phyloP scores from a whole-genome alignment of 768 basidiomycete species.

The Lactifluus echinatus region DNA sequence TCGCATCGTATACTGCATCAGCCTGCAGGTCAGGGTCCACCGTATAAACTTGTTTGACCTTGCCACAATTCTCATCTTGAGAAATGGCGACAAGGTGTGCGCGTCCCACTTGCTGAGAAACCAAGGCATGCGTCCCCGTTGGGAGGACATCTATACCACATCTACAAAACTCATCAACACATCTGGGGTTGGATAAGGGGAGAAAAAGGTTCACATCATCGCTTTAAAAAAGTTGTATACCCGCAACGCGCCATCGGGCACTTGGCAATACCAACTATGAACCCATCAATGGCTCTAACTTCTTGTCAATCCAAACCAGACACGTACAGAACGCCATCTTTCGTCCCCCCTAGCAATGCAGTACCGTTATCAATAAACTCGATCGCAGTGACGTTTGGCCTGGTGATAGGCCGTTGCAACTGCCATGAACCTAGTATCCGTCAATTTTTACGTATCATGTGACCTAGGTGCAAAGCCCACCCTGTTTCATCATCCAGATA shows the following conservation, averaged over 20 bases:
- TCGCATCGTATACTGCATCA: conserved; percentile 29
- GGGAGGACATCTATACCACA: conserved; percentile 46
- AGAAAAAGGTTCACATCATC: conserved; percentile 40
- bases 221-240: conserved; percentile 51
- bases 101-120: conserved; percentile 42
- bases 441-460: conserved; percentile 15
- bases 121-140: conserved; percentile 41
- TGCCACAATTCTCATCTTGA: conserved; percentile 41
- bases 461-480: conserved; percentile 28
- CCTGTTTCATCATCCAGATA: conserved; percentile 20
- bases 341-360: conserved; percentile 59
- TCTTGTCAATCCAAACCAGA: not conserved
- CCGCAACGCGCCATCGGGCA: conserved; percentile 57
- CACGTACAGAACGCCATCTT: conserved; percentile 58
- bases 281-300: not conserved
- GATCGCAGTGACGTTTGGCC: conserved; percentile 56
- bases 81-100: conserved; percentile 45
- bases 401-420: conserved; percentile 51
- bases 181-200: not conserved
- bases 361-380: conserved; percentile 55
- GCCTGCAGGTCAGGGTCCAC: conserved; percentile 32
- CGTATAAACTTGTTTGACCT: conserved; percentile 45
- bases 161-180: conserved; percentile 29
- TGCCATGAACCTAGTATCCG: conserved; percentile 48
- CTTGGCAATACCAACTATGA: conserved; percentile 56